Evolutionary conservation across 78 protist genomes (phyloP), one percentile per base, ranked within the genome.

Genomic region (Polysphondylium violaceum): DNA sequence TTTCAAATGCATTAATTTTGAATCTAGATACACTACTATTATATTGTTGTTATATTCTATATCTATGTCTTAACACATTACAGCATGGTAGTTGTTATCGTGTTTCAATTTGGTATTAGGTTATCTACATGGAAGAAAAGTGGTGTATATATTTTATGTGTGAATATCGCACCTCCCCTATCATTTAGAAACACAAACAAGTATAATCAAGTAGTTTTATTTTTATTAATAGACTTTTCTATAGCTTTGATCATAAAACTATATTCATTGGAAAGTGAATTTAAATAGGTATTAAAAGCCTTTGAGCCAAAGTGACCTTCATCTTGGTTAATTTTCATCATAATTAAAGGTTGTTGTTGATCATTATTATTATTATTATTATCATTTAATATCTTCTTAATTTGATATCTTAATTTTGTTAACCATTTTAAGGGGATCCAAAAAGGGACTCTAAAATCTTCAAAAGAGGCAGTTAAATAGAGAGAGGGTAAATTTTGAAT

Each of bases 401-500:
- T 17, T 23, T 79, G 19, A 8, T 74, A 33, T 67, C 87, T 88
- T 60, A 88, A 40, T 63, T 88, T 88, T 8, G 94, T 87, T 3
- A 76, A 76, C 74, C 77, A 88, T 35, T 60, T 69, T 23, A 75
- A 4, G 38, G 94, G 94, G 43, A 61, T 64, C 95, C 95, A 91
- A 64, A 77, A 73, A 9, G 94, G 96, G 23, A 93, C 96, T 58
- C 95, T 72, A 51, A 61, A 67, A 61, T 88, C 94, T 27, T 6
- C 14, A 9, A 44, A 11, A 41, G 87, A 75, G 0, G 79, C 88
- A 0, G 96, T 94, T 8, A 94, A 27, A 5, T 71, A 50, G 47
- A 94, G 63, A 43, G 75, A 43, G 5, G 96, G 96, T 35, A 74
- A 33, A 4, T 4, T 11, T 35, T 14, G 5, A 19, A 74, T 38